Conservation (phyloP, 2,329 filamentous ascomycete species). For the Cryphonectria carpinicola region DNA sequence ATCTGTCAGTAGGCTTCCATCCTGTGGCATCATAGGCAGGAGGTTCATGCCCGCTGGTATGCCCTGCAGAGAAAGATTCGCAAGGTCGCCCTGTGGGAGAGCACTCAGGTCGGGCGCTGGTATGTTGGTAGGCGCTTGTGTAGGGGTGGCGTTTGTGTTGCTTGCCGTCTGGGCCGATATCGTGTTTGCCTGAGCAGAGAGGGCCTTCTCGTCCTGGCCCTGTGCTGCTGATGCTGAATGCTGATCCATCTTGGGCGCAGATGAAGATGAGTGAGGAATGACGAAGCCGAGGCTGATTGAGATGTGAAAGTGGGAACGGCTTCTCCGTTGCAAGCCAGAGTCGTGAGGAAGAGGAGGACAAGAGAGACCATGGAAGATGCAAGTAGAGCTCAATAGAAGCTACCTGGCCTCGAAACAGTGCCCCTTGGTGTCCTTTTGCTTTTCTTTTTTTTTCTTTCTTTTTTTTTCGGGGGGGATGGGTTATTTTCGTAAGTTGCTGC, state of each 20-base stretch:
- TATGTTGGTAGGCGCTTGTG: slow-evolving; percentile 8
- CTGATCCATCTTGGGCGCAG: slow-evolving; percentile 20
- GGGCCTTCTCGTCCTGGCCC: slow-evolving; percentile 35
- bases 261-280: not conserved
- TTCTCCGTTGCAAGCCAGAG: slow-evolving; percentile 7
- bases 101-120: slow-evolving; percentile 12
- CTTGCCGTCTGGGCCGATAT: slow-evolving; percentile 7
- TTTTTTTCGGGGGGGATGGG: not conserved
- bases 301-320: not conserved
- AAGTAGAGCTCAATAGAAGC: not conserved
- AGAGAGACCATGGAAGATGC: not conserved
- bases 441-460: not conserved
- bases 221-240: slow-evolving; percentile 22
- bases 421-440: not conserved
- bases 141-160: slow-evolving; percentile 5
- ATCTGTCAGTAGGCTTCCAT: slow-evolving; percentile 31
- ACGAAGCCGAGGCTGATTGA: not conserved
- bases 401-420: not conserved
- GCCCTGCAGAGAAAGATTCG: slow-evolving; percentile 26
- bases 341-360: not conserved
- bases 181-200: slow-evolving; percentile 31
- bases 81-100: slow-evolving; percentile 23
- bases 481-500: not conserved
- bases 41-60: slow-evolving; percentile 30
- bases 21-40: slow-evolving; percentile 31